A percentile compares a stretch with the other conserved stretches of the same genome.
phyloP scores from a whole-genome alignment of 306 rosid species.

The Vigna reflexopilosa region DNA sequence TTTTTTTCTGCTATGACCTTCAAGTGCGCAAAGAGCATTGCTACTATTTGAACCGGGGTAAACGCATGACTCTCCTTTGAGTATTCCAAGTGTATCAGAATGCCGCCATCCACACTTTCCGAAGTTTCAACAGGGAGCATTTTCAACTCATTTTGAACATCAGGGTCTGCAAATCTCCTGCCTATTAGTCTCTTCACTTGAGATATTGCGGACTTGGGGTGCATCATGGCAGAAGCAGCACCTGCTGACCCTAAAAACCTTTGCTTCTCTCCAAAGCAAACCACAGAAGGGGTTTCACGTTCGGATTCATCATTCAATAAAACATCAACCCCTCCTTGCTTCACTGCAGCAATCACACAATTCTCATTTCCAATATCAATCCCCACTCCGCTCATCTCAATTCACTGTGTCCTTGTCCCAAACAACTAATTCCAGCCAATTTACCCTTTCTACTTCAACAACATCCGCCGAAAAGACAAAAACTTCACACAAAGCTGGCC shows the following conservation, averaged over 20 bases:
- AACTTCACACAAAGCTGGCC: slow-evolving; percentile 11
- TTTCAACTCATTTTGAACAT: slow-evolving; percentile 68
- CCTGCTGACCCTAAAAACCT: slow-evolving; percentile 93
- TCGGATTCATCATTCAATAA: slow-evolving; percentile 85
- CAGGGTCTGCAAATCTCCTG: slow-evolving; percentile 57
- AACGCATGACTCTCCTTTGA: slow-evolving; percentile 62
- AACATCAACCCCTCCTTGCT: slow-evolving; percentile 89
- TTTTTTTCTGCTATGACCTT: slow-evolving; percentile 65
- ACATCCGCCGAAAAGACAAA: slow-evolving; percentile 37
- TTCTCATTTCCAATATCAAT: slow-evolving; percentile 97
- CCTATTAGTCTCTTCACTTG: slow-evolving; percentile 92
- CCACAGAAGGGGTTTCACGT: slow-evolving; percentile 87
- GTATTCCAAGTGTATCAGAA: slow-evolving; percentile 75
- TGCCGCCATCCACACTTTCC: slow-evolving; percentile 70
- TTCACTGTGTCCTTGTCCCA: slow-evolving; percentile 33
- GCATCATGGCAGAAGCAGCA: slow-evolving; percentile 87
- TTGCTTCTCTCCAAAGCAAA: slow-evolving; percentile 92
- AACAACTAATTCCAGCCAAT: slow-evolving; percentile 35
- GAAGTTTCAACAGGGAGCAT: slow-evolving; percentile 68
- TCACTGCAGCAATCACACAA: slow-evolving; percentile 89
- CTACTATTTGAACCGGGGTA: slow-evolving; percentile 77
- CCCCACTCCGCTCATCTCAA: slow-evolving; percentile 86
- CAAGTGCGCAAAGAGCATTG: slow-evolving; percentile 89
- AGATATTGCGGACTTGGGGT: slow-evolving; percentile 79
- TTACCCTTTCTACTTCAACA: slow-evolving; percentile 33